Evolutionary conservation across 192 early-diverging fungal genomes (phyloP), one percentile per base, ranked within the genome.

Genomic region (Entrophospora sp.): DNA sequence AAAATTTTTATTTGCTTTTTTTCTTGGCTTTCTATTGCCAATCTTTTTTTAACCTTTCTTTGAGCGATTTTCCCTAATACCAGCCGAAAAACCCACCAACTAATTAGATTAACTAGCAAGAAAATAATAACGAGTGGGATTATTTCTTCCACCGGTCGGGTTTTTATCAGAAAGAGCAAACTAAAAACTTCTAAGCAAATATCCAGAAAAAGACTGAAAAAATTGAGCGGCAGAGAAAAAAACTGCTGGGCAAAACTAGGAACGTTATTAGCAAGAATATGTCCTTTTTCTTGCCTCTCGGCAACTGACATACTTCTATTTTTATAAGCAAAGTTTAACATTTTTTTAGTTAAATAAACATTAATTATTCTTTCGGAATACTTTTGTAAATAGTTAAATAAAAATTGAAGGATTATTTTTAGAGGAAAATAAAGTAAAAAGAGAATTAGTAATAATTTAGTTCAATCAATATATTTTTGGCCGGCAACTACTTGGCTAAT

Each of bases 391-490:
- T 52, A 52, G 22, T 52, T 5, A 52, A 52, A 20, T 1, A 52
- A n/a, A n/a, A 52, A 52, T n/a, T 52, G 49, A 9, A 52, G 10
- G 22, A 52, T 52, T 52, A 52, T 52, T 25, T 52, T 52, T 1
- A 52, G 49, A 1, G 49, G 49, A 52, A 52, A 52, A 52, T 52
- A 52, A 52, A 52, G 49, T 22, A 52, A 52, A 52, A 52, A 52
- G 22, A 52, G 49, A 52, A 52, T 52, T 1, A 52, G 49, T 3
- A 25, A 52, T 1, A 52, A 3, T 5, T 52, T 52, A 3, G 10
- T 52, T 25, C 49, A 52, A 52, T 52, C 49, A n/a, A 52, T 20
- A 5, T 52, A 3, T 52, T n/a, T 52, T 25, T 52, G 1, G 6
- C 24, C 25, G 6, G 14, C 49, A 1, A n/a, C 49, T 12, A 52